A percentile compares a stretch with the other conserved stretches of the same genome.
phyloP scores from a whole-genome alignment of 2,329 filamentous ascomycete species.

The Endoconidiophora polonica region DNA sequence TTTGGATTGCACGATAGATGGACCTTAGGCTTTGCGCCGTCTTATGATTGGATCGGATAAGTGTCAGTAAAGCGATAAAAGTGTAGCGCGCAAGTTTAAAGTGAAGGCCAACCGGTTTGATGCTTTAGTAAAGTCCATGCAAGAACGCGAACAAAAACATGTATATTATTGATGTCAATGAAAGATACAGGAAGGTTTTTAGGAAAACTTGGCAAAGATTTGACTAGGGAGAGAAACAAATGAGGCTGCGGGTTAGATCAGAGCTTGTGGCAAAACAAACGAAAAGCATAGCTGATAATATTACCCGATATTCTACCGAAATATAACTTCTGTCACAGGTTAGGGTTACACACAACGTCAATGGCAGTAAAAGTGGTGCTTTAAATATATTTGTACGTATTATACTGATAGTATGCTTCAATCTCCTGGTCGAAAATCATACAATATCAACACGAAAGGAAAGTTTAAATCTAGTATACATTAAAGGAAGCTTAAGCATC shows the following conservation, averaged over 20 bases:
- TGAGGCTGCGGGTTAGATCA: neutral
- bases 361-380: too few species aligned
- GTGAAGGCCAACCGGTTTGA: slow-evolving; percentile 12
- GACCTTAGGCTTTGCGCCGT: neutral
- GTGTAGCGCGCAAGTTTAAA: slow-evolving; percentile 2
- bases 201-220: too few species aligned
- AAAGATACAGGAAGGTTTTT: too few species aligned
- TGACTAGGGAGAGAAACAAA: too few species aligned
- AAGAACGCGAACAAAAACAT: neutral
- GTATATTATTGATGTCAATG: too few species aligned
- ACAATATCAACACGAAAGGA: neutral
- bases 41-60: slow-evolving; percentile 1
- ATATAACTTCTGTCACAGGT: too few species aligned
- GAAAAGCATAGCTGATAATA: too few species aligned
- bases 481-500: neutral
- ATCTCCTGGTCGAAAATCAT: neutral
- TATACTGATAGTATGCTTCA: too few species aligned
- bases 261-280: too few species aligned
- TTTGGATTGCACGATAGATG: neutral
- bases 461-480: neutral
- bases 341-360: too few species aligned
- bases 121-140: slow-evolving; percentile 1
- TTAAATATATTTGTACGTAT: too few species aligned
- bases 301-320: too few species aligned
- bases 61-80: slow-evolving; percentile 10